Percentiles rank a stretch among this genome's conserved stretches.
Evolutionary conservation across 192 early-diverging fungal species (phyloP).

Genomic region (Rhizoclosmatium globosum): DNA sequence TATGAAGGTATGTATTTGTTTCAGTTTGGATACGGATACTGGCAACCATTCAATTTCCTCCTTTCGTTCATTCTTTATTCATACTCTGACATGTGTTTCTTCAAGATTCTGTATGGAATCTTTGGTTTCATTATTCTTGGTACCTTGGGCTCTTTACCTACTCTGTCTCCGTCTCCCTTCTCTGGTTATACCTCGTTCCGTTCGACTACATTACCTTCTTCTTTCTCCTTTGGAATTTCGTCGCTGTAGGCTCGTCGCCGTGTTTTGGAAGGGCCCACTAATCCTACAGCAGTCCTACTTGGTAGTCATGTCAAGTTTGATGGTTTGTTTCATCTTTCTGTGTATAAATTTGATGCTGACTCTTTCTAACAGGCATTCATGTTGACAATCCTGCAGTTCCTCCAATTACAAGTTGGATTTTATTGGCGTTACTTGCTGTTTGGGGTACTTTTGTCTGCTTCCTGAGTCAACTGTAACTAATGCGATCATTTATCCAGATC

Average conservation of each 20-base stretch:
- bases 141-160: slow-evolving; percentile 84
- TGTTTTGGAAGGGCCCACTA: slow-evolving; percentile 87
- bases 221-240: slow-evolving; percentile 85
- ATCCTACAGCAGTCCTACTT: slow-evolving; percentile 80
- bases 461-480: background rate
- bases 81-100: background rate
- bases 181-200: slow-evolving; percentile 56
- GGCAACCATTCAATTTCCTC: background rate
- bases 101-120: slow-evolving; percentile 73
- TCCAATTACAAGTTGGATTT: slow-evolving; percentile 83
- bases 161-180: slow-evolving; percentile 55
- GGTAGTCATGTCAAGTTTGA: slow-evolving; percentile 79
- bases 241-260: slow-evolving; percentile 70
- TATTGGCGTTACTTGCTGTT: slow-evolving; percentile 77
- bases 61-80: background rate
- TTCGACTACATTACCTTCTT: slow-evolving; percentile 78
- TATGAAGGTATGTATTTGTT: slow-evolving; percentile 68
- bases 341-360: background rate
- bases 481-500: slow-evolving; percentile 56
- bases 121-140: slow-evolving; percentile 76
- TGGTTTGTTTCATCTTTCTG: slow-evolving; percentile 56
- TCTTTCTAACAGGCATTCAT: slow-evolving; percentile 68
- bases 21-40: background rate
- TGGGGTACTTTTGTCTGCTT: slow-evolving; percentile 68
- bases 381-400: slow-evolving; percentile 66